Percentiles rank a stretch among this genome's conserved stretches.
phyloP scores from a whole-genome alignment of 768 basidiomycete genomes.

The Pulveroboletus sp. region DNA sequence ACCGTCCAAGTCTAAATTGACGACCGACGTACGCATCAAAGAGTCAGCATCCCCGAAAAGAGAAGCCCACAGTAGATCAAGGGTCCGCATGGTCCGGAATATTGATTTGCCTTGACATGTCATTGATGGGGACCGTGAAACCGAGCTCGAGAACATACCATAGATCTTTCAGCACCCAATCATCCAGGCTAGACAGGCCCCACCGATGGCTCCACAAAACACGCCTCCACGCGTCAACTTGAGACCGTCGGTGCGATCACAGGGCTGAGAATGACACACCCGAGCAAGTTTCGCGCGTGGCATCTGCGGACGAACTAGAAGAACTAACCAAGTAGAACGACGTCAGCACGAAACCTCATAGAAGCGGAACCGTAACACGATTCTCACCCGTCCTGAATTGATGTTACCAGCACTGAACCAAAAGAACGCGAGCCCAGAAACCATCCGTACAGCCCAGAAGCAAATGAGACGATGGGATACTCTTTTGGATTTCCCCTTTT shows the following conservation, averaged over 20 bases:
- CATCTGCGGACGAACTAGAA: conserved; percentile 24
- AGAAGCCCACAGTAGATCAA: conserved; percentile 39
- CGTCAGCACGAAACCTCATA: conserved; percentile 4
- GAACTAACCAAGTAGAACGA: conserved; percentile 26
- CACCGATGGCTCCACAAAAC: conserved; percentile 39
- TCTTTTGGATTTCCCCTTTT: conserved; percentile 34
- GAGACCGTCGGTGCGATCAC: conserved; percentile 45
- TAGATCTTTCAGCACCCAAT: conserved; percentile 50
- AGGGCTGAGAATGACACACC: conserved; percentile 48
- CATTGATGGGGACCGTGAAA: neutral
- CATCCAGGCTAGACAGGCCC: conserved; percentile 47
- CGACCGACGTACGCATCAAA: conserved; percentile 29
- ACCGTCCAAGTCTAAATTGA: neutral
- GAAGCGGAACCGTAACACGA: neutral
- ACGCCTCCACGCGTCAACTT: conserved; percentile 42
- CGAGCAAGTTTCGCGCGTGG: neutral
- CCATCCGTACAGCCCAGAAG: conserved; percentile 45
- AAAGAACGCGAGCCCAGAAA: conserved; percentile 35
- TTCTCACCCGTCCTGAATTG: conserved; percentile 45
- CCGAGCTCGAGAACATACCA: conserved; percentile 23
- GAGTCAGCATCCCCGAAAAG: conserved; percentile 39
- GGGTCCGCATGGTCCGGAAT: conserved; percentile 37
- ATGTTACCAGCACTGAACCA: conserved; percentile 45
- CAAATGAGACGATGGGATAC: conserved; percentile 40
- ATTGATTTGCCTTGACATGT: conserved; percentile 32